phyloP scores from a whole-genome alignment of 768 basidiomycete genomes.

The Pisolithus sp. region DNA sequence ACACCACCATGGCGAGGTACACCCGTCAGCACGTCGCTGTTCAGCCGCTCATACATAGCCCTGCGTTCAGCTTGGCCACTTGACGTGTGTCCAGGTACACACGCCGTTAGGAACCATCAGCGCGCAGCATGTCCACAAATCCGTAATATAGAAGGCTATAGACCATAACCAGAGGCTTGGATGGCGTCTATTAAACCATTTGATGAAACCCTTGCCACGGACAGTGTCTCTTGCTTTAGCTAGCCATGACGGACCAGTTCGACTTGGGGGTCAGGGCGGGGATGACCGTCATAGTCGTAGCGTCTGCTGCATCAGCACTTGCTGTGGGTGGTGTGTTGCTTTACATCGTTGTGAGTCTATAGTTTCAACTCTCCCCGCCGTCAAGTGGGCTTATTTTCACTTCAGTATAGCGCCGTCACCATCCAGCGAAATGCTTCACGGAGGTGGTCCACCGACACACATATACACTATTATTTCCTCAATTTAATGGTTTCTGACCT shows the following conservation, averaged over 20 bases:
- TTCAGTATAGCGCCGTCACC: constrained; percentile 22
- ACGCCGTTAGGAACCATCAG: too few relatives aligned
- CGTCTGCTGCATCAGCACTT: constrained; percentile 24
- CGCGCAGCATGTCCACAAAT: too few relatives aligned
- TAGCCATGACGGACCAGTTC: constrained; percentile 2
- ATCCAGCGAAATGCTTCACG: constrained; percentile 19
- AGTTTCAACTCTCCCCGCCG: too few relatives aligned
- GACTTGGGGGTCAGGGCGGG: constrained; percentile 23
- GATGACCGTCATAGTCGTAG: constrained; percentile 25
- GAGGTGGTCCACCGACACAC: constrained; percentile 27
- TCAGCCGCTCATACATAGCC: background rate
- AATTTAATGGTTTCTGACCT: constrained; percentile 27
- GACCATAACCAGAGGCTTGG: too few relatives aligned
- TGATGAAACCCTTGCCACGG: background rate
- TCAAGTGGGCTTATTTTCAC: background rate
- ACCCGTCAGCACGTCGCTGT: background rate
- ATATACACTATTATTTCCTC: constrained; percentile 30
- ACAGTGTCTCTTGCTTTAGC: background rate
- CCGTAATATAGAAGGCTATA: too few relatives aligned
- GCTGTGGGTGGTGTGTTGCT: constrained; percentile 22
- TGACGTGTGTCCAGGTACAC: too few relatives aligned
- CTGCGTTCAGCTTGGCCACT: background rate
- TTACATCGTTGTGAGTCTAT: constrained; percentile 24
- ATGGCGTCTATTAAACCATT: background rate
- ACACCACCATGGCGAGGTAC: background rate